Evolutionary conservation across 2,329 filamentous ascomycete genomes (phyloP), one percentile per base, ranked within the genome.

Genomic region (Beauveria scarabaeidicola): DNA sequence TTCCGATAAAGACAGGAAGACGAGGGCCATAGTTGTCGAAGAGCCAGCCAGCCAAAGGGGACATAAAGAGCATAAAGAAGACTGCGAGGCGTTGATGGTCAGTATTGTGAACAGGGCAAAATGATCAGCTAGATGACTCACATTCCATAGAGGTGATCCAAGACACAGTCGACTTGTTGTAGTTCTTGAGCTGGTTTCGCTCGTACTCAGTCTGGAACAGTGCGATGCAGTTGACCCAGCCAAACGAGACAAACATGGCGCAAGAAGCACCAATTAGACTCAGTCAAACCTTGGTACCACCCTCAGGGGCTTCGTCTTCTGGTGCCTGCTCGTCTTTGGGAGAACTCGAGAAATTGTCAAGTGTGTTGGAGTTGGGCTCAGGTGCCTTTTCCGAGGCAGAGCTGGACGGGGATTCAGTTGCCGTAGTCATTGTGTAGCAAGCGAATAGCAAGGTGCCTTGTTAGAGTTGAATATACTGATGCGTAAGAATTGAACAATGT

Each of bases 21-120:
- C 77, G 76, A 1, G 84, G 81, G 0, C 84, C 84, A 62, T 82
- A 79, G 62, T 76, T 79, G 64, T 88, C 85, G 64, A 81, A 86
- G 2, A 85, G 63, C 54, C 59, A 62, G 63, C 69, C 64, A 61
- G 69, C 70, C 25, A 65, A 61, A 17, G 67, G 65, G 59, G 74
- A 77, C 75, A 82, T 72, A 64, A 77, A 69, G 59, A 75, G 74
- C 25, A 74, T 68, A 59, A 63, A 66, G 29, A 66, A 66, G 50
- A 66, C 64, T 66, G 17, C 21, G 53, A 3, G 6, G 17, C 41
- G 41, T n/a, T 44, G 41, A 44, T 44, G 3, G 29, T 58, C 41
- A 17, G 46, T 50, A 51, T 48, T 23, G 32, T 58, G 19, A 23
- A 51, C 1, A 51, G 27, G 23, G 21, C 27, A 6, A 32, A 51